A percentile compares a stretch with the other conserved stretches of the same genome.
Conservation (phyloP, 2,329 filamentous ascomycete species). For the Phyllosticta citriasiana region DNA sequence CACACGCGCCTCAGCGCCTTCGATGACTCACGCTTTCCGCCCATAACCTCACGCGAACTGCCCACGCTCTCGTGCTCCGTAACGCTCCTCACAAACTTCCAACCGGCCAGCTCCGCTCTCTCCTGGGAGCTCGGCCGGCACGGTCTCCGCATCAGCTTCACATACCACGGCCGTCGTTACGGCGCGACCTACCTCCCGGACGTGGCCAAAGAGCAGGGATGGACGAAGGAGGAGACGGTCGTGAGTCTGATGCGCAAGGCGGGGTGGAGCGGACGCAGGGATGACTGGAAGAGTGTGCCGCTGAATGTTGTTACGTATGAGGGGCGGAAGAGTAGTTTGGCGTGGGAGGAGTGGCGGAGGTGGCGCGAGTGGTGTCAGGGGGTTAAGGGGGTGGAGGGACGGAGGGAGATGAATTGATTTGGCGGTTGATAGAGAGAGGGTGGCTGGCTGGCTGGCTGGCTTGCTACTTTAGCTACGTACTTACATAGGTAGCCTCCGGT, state of each 20-base stretch:
- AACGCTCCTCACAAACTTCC: constrained; percentile 79
- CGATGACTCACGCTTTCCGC: constrained; percentile 52
- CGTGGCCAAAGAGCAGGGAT: constrained; percentile 84
- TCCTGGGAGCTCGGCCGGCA: constrained; percentile 85
- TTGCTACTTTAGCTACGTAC: no score
- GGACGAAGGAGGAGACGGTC: constrained; percentile 87
- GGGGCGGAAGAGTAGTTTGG: constrained; percentile 64
- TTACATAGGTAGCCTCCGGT: no score
- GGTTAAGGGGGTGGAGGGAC: background rate
- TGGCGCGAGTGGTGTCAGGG: constrained; percentile 65
- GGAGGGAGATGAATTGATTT: background rate
- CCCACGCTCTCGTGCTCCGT: constrained; percentile 40
- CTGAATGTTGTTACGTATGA: constrained; percentile 77
- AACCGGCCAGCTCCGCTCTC: constrained; percentile 59
- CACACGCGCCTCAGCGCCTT: constrained; percentile 41
- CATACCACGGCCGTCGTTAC: constrained; percentile 60
- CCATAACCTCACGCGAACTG: constrained; percentile 38
- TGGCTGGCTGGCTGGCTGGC: no score
- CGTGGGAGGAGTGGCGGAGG: constrained; percentile 63
- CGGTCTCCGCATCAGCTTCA: constrained; percentile 78
- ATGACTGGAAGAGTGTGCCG: constrained; percentile 67
- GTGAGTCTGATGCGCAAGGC: constrained; percentile 89
- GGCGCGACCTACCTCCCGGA: constrained; percentile 88
- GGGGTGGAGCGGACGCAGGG: constrained; percentile 64
- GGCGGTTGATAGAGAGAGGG: no score